Evolutionary conservation across 2,329 filamentous ascomycete genomes (phyloP).

Genomic region (Xenosphaeropsis pyriputrescens): DNA sequence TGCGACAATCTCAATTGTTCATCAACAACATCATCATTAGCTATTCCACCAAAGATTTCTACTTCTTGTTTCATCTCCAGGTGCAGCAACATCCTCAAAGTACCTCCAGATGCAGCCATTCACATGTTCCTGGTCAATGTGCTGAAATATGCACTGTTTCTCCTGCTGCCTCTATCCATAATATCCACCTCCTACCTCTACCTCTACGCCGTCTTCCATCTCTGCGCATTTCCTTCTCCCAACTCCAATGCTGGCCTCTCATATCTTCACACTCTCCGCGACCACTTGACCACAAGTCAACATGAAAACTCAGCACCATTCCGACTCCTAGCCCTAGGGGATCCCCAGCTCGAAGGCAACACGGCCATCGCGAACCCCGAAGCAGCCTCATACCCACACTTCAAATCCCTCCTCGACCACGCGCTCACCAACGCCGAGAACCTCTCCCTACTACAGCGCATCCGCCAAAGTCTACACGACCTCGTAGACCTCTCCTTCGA

Average conservation of each 20-base stretch:
- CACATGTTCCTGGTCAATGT: constrained; percentile 18
- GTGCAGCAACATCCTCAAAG: too few species aligned
- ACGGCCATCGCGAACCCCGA: constrained; percentile 57
- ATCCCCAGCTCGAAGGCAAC: constrained; percentile 89
- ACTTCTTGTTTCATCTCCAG: too few species aligned
- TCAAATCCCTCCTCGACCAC: constrained; percentile 19
- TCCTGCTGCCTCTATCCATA: constrained; percentile 51
- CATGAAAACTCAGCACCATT: constrained; percentile 47
- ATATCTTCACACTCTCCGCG: constrained; percentile 9
- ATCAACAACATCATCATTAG: too few species aligned
- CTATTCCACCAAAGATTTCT: too few species aligned
- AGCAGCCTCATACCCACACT: constrained; percentile 37
- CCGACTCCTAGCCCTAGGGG: constrained; percentile 72
- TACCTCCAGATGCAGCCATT: constrained; percentile 4
- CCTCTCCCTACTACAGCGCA: constrained; percentile 33
- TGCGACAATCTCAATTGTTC: too few species aligned
- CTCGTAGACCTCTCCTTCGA: constrained; percentile 44
- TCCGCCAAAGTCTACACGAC: constrained; percentile 40
- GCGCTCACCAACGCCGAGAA: constrained; percentile 20
- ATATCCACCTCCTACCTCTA: constrained; percentile 68
- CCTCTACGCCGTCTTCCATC: constrained; percentile 67
- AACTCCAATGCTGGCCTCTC: constrained; percentile 10
- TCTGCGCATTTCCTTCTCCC: constrained; percentile 60
- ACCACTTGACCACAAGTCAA: constrained; percentile 12
- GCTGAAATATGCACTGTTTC: constrained; percentile 21